A percentile compares a stretch with the other conserved stretches of the same genome.
Conservation (phyloP, 441 rosid genomes). For the Isatis lusitanica region DNA sequence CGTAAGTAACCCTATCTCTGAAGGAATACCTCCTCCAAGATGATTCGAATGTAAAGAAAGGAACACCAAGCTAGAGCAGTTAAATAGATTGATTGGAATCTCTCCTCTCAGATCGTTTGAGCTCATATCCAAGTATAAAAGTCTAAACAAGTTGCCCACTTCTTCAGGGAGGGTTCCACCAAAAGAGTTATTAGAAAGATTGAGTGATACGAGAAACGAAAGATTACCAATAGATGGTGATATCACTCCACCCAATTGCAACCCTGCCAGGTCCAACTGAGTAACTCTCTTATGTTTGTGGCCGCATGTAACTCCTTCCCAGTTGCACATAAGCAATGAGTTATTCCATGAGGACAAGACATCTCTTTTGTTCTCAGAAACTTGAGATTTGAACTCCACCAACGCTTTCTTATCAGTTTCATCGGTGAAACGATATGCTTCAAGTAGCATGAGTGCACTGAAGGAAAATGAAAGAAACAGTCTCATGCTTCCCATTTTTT, state of each 20-base stretch:
- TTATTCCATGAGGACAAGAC: conserved; percentile 23
- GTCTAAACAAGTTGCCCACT: conserved; percentile 23
- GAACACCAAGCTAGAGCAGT: conserved; percentile 9
- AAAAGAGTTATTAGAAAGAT: conserved; percentile 10
- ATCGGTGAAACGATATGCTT: not conserved
- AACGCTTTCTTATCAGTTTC: conserved; percentile 20
- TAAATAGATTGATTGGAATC: not conserved
- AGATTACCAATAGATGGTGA: conserved; percentile 33
- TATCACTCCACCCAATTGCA: conserved; percentile 19
- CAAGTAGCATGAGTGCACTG: conserved; percentile 8
- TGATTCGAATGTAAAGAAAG: not conserved
- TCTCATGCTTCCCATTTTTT: conserved; percentile 26
- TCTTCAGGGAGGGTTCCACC: conserved; percentile 14
- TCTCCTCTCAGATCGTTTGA: not conserved
- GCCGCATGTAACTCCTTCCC: conserved; percentile 12
- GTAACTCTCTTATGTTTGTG: conserved; percentile 23
- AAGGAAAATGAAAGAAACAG: conserved; percentile 4
- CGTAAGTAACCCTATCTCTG: conserved; percentile 3
- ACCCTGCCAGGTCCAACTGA: not conserved
- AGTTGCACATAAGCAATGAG: conserved; percentile 11
- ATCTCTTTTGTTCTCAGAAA: not conserved
- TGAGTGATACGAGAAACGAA: conserved; percentile 9
- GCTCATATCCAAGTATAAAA: not conserved
- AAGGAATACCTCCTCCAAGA: conserved; percentile 3
- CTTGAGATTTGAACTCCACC: not conserved